Evolutionary conservation across 495 filamentous ascomycete species (phyloP).

Genomic region (Cercophora scortea): DNA sequence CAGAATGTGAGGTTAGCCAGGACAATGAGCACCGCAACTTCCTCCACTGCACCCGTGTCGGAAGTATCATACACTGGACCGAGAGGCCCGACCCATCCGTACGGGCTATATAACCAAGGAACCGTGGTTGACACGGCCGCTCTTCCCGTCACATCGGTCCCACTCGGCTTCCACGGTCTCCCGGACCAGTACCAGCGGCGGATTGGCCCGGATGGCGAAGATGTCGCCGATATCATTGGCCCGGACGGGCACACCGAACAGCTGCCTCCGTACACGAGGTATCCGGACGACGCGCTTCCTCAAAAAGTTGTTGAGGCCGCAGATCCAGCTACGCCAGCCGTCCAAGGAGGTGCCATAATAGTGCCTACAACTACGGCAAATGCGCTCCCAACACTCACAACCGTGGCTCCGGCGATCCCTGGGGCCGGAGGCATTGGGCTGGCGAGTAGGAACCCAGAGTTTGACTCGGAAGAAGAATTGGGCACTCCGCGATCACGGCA

Average conservation of each 20-base stretch:
- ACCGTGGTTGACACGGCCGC: conserved; percentile 23
- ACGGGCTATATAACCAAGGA: conserved; percentile 74
- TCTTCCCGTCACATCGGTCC: conserved; percentile 34
- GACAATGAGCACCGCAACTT: conserved; percentile 57
- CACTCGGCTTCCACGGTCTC: conserved; percentile 67
- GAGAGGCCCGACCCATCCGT: conserved; percentile 71
- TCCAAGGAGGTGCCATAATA: conserved; percentile 3
- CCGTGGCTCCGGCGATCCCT: conserved; percentile 17
- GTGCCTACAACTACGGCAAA: background rate
- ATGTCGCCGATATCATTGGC: conserved; percentile 77
- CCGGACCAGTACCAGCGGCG: conserved; percentile 58
- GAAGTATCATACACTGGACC: conserved; percentile 55
- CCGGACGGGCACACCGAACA: conserved; percentile 86
- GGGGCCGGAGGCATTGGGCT: conserved; percentile 47
- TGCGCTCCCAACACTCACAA: background rate
- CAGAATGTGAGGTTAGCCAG: conserved; percentile 62
- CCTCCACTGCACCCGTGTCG: conserved; percentile 44
- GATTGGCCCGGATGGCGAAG: conserved; percentile 73
- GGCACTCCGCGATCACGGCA: conserved; percentile 45
- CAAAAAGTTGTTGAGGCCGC: conserved; percentile 13
- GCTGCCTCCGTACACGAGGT: conserved; percentile 71
- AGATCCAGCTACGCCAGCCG: background rate
- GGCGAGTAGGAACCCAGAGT: conserved; percentile 48
- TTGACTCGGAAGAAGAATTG: conserved; percentile 44
- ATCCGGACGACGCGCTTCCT: conserved; percentile 17